Conservation (phyloP, 192 early-diverging fungal species). For the Blastocladiella britannica region DNA sequence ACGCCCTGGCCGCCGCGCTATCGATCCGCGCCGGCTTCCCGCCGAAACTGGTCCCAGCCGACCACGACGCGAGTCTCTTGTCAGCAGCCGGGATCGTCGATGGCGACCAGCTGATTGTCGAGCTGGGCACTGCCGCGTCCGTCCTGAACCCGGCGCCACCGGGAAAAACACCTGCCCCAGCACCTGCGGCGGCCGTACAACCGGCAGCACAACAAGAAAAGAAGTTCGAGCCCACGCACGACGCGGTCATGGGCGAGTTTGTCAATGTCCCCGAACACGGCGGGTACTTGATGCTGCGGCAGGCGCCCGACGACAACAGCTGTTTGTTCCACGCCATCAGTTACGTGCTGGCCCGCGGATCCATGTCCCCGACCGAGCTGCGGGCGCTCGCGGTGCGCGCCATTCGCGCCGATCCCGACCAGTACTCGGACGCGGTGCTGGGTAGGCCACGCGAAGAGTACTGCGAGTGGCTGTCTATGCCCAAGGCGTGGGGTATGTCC, state of each 20-base stretch:
- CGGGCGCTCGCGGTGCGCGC: slow-evolving; percentile 14
- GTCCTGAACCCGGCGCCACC: background rate
- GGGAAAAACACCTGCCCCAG: background rate
- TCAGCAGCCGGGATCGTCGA: slow-evolving; percentile 5
- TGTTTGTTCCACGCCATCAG: slow-evolving; percentile 35
- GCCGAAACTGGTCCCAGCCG: slow-evolving; percentile 5
- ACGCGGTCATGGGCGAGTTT: background rate
- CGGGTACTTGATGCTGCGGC: slow-evolving; percentile 3
- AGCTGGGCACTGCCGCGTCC: no score
- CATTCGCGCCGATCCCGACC: slow-evolving; percentile 19
- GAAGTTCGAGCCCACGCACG: background rate
- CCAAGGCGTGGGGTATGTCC: slow-evolving; percentile 39
- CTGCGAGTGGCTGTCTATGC: slow-evolving; percentile 27
- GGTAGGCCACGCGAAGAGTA: slow-evolving; percentile 25
- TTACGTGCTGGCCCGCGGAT: slow-evolving; percentile 9
- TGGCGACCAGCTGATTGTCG: slow-evolving; percentile 11
- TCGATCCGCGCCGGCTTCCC: slow-evolving; percentile 9
- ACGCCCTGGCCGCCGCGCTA: background rate
- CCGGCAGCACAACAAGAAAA: background rate
- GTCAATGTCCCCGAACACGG: background rate
- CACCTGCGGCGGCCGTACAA: background rate
- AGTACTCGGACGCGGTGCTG: slow-evolving; percentile 30
- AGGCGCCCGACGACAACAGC: slow-evolving; percentile 30
- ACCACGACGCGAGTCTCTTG: background rate
- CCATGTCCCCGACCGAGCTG: slow-evolving; percentile 7